phyloP scores from a whole-genome alignment of 805 yeast genomes.

The Saccharomycodes ludwigii region DNA sequence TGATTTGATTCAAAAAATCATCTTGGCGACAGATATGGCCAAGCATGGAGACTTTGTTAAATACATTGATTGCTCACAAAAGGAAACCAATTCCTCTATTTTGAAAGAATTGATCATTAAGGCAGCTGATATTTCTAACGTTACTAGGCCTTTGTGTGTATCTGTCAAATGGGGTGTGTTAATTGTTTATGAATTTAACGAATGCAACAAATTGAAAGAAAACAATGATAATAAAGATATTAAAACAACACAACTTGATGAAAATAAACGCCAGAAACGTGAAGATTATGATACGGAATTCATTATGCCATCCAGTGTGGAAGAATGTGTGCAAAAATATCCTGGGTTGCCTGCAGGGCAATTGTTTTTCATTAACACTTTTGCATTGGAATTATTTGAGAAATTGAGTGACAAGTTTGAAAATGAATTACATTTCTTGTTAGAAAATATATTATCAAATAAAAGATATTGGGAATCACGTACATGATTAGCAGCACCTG shows the following conservation, averaged over 20 bases:
- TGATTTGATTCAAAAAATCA: slow-evolving; percentile 19
- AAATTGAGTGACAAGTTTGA: slow-evolving; percentile 53
- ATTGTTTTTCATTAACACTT: slow-evolving; percentile 68
- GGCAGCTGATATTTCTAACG: slow-evolving; percentile 94
- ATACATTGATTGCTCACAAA: slow-evolving; percentile 26
- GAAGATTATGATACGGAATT: slow-evolving; percentile 5
- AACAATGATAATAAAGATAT: slow-evolving; percentile 19
- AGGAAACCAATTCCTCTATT: slow-evolving; percentile 24
- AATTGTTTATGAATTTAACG: slow-evolving; percentile 66
- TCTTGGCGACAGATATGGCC: slow-evolving; percentile 91
- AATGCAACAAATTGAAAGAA: slow-evolving; percentile 43
- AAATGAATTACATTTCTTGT: slow-evolving; percentile 38
- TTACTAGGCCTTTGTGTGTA: slow-evolving; percentile 63
- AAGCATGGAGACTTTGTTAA: slow-evolving; percentile 63
- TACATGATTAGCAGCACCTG: too few species aligned
- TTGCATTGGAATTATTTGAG: slow-evolving; percentile 66
- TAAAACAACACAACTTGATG: slow-evolving; percentile 13
- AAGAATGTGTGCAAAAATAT: slow-evolving; percentile 32
- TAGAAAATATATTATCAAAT: slow-evolving; percentile 41
- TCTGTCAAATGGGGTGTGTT: slow-evolving; percentile 80
- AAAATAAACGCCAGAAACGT: not conserved
- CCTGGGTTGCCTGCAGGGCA: slow-evolving; percentile 59
- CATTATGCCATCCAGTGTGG: slow-evolving; percentile 26
- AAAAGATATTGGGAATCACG: slow-evolving; percentile 49
- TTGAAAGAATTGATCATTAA: slow-evolving; percentile 65